Conservation (phyloP, 108 stramenopile species). For the Conticribra guillardii region DNA sequence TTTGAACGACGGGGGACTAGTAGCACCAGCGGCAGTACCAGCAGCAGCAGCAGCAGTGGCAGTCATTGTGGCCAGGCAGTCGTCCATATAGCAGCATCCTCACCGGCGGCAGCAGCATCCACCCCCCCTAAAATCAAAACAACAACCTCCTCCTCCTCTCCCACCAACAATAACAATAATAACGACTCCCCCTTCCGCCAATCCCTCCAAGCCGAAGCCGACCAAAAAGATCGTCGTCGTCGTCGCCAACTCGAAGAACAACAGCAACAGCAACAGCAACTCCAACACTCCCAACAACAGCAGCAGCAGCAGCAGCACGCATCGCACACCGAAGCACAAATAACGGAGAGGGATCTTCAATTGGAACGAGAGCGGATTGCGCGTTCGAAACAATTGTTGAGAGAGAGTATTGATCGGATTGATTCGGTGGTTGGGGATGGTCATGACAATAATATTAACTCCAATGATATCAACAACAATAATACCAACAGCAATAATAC, state of each 20-base stretch:
- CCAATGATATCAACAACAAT: neutral
- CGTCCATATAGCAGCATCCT: no score
- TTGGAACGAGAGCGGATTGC: neutral
- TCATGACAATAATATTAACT: neutral
- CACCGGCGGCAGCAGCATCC: no score
- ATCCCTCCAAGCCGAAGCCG: constrained; percentile 13
- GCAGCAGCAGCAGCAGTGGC: neutral
- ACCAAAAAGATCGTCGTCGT: neutral
- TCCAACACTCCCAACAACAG: no score
- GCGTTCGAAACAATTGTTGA: constrained; percentile 7
- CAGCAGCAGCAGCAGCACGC: no score
- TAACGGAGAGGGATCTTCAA: neutral
- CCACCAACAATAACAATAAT: neutral
- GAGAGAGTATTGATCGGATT: constrained; percentile 8
- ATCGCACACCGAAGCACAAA: no score
- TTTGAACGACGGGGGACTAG: neutral
- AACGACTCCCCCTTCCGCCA: constrained; percentile 9
- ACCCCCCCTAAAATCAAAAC: no score
- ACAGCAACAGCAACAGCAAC: neutral
- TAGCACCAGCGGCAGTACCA: neutral
- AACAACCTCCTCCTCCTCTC: neutral
- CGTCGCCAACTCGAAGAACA: neutral
- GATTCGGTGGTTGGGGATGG: neutral
- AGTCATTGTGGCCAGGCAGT: no score
- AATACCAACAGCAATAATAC: no score